A percentile compares a stretch with the other conserved stretches of the same genome.
Conservation (phyloP, 768 basidiomycete genomes). For the Obba rivulosa region DNA sequence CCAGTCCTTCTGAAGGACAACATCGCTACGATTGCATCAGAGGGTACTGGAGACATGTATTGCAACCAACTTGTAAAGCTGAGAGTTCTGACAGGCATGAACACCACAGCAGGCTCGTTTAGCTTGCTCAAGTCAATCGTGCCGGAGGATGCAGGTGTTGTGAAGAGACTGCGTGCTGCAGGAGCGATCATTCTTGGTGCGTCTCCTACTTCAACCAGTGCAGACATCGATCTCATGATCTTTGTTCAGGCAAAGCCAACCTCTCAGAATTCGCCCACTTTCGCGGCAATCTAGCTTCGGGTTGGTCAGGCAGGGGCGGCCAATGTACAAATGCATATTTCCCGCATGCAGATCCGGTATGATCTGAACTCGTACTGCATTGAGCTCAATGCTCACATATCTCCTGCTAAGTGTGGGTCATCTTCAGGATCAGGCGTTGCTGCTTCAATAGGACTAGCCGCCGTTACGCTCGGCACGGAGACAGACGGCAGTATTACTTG, state of each 20-base stretch:
- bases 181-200: constrained; percentile 30
- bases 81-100: constrained; percentile 23
- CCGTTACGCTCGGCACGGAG: constrained; percentile 40
- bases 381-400: not conserved
- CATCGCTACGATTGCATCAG: constrained; percentile 25
- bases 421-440: constrained; percentile 39
- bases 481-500: constrained; percentile 41
- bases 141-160: constrained; percentile 22
- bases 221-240: not conserved
- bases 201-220: not conserved
- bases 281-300: constrained; percentile 29
- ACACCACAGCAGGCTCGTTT: constrained; percentile 26
- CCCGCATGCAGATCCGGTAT: constrained; percentile 31
- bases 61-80: constrained; percentile 26
- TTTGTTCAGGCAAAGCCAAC: constrained; percentile 27
- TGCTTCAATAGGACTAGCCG: constrained; percentile 35
- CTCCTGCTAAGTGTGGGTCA: constrained; percentile 23
- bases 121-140: constrained; percentile 21
- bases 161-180: constrained; percentile 17
- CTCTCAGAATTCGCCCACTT: constrained; percentile 36
- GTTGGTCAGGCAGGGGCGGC: constrained; percentile 39
- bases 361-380: too few relatives aligned
- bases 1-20: constrained; percentile 33
- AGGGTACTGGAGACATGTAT: constrained; percentile 24
- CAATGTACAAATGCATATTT: constrained; percentile 35